These are phyloP conservation scores for Austroboletus niveus DNA, from an alignment of 1,284 basidiomycete genomes.

Conservation along the genomic window DNA sequence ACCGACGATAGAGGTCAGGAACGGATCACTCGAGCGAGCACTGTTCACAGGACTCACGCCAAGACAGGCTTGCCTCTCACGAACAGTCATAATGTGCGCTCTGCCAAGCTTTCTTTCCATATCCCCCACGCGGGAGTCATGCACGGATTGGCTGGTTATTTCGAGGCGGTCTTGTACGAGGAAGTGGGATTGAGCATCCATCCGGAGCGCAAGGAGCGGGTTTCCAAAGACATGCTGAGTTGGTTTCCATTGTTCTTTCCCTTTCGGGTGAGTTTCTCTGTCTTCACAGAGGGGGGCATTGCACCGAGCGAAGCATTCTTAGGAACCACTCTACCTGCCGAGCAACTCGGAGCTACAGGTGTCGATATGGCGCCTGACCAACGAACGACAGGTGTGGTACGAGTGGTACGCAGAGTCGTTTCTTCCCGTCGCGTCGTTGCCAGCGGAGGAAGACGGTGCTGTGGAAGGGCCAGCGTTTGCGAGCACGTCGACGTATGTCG, in stretches of 20 bases:
- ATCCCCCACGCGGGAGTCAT: slow-evolving; percentile 94
- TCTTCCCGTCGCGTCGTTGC: slow-evolving; percentile 53
- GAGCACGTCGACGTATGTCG: slow-evolving; percentile 44
- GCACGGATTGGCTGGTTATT: slow-evolving; percentile 98
- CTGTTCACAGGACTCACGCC: slow-evolving; percentile 8
- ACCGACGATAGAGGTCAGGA: slow-evolving; percentile 67
- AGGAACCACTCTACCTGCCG: slow-evolving; percentile 94
- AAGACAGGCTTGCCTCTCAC: slow-evolving; percentile 73
- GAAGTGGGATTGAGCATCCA: slow-evolving; percentile 92
- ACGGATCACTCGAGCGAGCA: neutral
- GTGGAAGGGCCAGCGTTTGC: slow-evolving; percentile 29
- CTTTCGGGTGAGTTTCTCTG: slow-evolving; percentile 58
- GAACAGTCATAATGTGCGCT: slow-evolving; percentile 86
- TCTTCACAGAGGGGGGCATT: neutral
- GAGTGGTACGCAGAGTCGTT: slow-evolving; percentile 97
- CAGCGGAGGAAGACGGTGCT: slow-evolving; percentile 15
- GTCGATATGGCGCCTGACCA: slow-evolving; percentile 92
- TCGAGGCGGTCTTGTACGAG: slow-evolving; percentile 91
- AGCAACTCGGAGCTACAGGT: slow-evolving; percentile 90
- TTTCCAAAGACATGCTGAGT: slow-evolving; percentile 94
- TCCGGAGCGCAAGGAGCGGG: slow-evolving; percentile 78
- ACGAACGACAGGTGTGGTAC: slow-evolving; percentile 92
- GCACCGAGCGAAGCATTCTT: neutral
- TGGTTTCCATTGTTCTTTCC: slow-evolving; percentile 99
- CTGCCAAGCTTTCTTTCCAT: slow-evolving; percentile 81